Conservation (phyloP, 305 asterid genomes). For the Fraxinus ornus region DNA sequence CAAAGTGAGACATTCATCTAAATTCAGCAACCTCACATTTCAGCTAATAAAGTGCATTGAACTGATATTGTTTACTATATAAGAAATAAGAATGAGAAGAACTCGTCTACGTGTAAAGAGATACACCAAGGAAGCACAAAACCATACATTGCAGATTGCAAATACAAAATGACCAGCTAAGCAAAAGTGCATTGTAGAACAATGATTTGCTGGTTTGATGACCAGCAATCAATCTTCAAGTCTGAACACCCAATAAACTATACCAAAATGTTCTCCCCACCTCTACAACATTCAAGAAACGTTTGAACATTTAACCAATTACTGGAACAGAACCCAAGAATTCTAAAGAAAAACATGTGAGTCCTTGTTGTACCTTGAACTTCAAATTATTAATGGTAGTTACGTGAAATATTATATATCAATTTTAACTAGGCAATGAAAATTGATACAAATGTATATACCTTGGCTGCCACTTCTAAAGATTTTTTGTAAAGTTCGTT, state of each 20-base stretch:
- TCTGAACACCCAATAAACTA: background rate
- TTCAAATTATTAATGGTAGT: background rate
- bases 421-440: background rate
- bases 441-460: background rate
- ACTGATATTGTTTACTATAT: background rate
- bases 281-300: background rate
- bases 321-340: background rate
- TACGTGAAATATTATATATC: background rate
- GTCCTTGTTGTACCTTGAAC: background rate
- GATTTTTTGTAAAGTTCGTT: conserved; percentile 18
- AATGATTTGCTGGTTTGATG: background rate
- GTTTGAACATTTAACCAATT: background rate
- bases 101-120: background rate
- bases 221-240: background rate
- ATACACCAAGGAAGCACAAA: background rate
- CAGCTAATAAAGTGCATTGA: background rate
- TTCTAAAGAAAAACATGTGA: background rate
- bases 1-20: background rate
- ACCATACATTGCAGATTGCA: background rate
- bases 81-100: background rate
- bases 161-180: background rate
- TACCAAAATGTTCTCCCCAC: background rate
- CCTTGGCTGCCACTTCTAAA: conserved; percentile 12
- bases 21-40: background rate
- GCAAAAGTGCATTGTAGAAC: background rate